These are phyloP conservation scores for Lagenaria siceraria DNA, from an alignment of 306 rosid species.

Conservation along the genomic window DNA sequence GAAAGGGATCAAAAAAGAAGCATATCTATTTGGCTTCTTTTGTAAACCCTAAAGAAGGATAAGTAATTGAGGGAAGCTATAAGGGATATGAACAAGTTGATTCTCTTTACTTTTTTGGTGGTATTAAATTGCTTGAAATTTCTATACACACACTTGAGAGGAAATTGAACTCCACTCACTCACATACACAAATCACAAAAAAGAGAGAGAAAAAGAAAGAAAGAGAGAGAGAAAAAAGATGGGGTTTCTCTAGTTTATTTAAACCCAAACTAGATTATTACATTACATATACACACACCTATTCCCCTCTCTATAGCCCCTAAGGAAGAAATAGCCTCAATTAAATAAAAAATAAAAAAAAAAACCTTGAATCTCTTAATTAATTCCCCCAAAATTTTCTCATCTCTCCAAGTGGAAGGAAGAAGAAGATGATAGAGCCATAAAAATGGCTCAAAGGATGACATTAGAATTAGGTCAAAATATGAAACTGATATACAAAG, in stretches of 20 bases:
- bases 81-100: background rate
- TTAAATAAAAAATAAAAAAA: too few relatives aligned
- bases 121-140: background rate
- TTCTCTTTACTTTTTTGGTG: background rate
- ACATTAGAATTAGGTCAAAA: background rate
- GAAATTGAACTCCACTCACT: background rate
- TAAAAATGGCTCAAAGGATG: background rate
- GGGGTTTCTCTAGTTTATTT: background rate
- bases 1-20: background rate
- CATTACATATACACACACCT: constrained; percentile 1
- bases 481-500: too few relatives aligned
- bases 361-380: too few relatives aligned
- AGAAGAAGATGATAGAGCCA: background rate
- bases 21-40: background rate
- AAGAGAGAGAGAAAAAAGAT: background rate
- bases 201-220: background rate
- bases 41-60: background rate
- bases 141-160: background rate
- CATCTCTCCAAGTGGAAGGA: background rate
- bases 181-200: background rate
- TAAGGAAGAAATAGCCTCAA: background rate
- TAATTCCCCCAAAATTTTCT: background rate
- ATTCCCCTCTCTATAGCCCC: background rate
- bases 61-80: background rate
- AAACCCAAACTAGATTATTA: background rate